Evolutionary conservation across 2,329 filamentous ascomycete genomes (phyloP), one percentile per base, ranked within the genome.

Genomic region (Mollisia scopiformis): DNA sequence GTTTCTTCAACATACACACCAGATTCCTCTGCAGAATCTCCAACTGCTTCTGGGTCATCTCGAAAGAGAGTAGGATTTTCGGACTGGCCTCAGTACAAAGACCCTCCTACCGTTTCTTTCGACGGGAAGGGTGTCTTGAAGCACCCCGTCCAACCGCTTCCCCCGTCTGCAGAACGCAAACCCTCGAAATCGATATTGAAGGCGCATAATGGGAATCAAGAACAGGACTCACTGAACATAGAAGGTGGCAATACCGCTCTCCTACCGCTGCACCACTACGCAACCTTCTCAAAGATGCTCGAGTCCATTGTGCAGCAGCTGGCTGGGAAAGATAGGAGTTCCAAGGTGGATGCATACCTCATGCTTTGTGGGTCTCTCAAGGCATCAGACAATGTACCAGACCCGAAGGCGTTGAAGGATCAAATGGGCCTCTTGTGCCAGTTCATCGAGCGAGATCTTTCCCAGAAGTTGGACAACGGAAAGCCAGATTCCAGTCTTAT

Each of bases 271-370:
- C 66, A 69, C 50, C 67, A 68, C n/a, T 70, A 76, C 74, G 79
- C 83, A 47, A 88, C 84, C 39, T 87, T 97, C 59, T 83, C 84
- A 65, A 87, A 87, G 68, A 95, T 97, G 88, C 78, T 98, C 66
- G 91, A 96, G 68, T 96, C 92, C 0, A 87, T 92, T 5, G 84
- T 92, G 35, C 88, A 91, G 75, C 90, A 95, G 75, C 83, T 99
- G 51, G 90, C 89, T 37, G 88, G 90, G 23, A 80, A 86, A 30
- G 90, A 93, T 67, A 83, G 89, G 56, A 84, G 87, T 59, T 88
- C 86, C 13, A 89, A 89, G 67, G 76, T 95, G 31, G 95, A 99
- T 77, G 92, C 93, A 52, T 98, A 99, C 71, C 87, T 88, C 73
- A 90, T 90, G 70, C 80, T 99, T 47, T 86, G 89, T 31, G 84